Conservation (phyloP, 805 yeast genomes). For the Nematodospora valgi region DNA sequence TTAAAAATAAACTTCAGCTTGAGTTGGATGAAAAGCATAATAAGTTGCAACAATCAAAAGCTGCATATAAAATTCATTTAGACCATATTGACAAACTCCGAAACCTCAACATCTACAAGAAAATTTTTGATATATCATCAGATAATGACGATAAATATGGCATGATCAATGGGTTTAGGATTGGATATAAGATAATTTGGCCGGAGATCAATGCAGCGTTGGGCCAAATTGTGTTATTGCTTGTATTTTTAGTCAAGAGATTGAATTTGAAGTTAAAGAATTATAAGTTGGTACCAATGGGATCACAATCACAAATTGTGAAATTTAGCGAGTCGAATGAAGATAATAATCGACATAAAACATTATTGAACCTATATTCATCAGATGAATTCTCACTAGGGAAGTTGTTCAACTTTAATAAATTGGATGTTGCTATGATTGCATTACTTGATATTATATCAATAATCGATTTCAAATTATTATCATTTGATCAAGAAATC, state of each 20-base stretch:
- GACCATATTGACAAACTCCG: slow-evolving; percentile 69
- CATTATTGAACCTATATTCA: slow-evolving; percentile 55
- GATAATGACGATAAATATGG: slow-evolving; percentile 62
- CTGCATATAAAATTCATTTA: slow-evolving; percentile 58
- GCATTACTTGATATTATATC: slow-evolving; percentile 63
- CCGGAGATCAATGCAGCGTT: slow-evolving; percentile 87
- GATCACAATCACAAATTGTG: slow-evolving; percentile 77
- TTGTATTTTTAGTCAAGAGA: slow-evolving; percentile 60
- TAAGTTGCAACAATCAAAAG: slow-evolving; percentile 60
- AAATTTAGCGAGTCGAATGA: slow-evolving; percentile 36
- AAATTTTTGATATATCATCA: slow-evolving; percentile 77
- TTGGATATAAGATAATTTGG: slow-evolving; percentile 85
- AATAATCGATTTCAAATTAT: slow-evolving; percentile 46
- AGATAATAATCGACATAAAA: slow-evolving; percentile 22
- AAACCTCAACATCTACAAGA: slow-evolving; percentile 76
- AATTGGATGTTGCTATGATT: slow-evolving; percentile 77
- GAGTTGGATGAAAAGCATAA: slow-evolving; percentile 48
- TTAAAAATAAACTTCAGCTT: slow-evolving; percentile 55
- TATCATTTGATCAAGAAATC: slow-evolving; percentile 47
- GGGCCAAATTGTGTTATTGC: slow-evolving; percentile 74
- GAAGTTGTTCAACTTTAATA: slow-evolving; percentile 67
- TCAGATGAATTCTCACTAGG: slow-evolving; percentile 73
- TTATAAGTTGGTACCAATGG: slow-evolving; percentile 75
- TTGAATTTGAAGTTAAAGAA: slow-evolving; percentile 53
- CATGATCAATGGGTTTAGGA: slow-evolving; percentile 76